A percentile compares a stretch with the other conserved stretches of the same genome.
Evolutionary conservation across 805 yeast species (phyloP).

Genomic region (Kuraishia molischiana): DNA sequence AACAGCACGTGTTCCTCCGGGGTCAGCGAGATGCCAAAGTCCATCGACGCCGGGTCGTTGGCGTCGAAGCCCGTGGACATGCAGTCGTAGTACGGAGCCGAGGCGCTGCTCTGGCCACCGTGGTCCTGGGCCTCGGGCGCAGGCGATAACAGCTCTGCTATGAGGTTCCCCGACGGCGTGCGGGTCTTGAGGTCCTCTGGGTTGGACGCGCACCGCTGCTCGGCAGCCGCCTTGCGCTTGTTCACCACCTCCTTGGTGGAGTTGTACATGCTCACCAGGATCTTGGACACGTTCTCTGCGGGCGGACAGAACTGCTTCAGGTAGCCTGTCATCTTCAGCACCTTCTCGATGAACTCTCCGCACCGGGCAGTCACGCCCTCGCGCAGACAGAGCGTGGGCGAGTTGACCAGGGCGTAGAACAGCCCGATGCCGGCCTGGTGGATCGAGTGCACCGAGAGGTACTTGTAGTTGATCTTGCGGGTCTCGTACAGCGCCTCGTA

Average conservation of each 20-base stretch:
- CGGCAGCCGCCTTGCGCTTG: slow-evolving; percentile 3
- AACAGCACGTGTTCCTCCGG: not conserved
- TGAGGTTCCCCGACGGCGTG: slow-evolving; percentile 1
- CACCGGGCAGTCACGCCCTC: slow-evolving; percentile 4
- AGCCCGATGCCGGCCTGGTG: slow-evolving; percentile 11
- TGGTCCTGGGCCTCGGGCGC: not conserved
- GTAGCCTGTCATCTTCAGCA: slow-evolving; percentile 2
- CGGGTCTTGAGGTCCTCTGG: not conserved
- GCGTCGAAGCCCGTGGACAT: not conserved
- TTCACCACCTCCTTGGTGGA: slow-evolving; percentile 6
- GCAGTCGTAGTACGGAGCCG: not conserved
- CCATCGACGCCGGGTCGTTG: not conserved
- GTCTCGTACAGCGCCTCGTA: slow-evolving; percentile 6
- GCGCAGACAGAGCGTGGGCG: slow-evolving; percentile 6
- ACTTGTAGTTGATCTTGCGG: slow-evolving; percentile 11
- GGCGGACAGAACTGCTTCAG: slow-evolving; percentile 9
- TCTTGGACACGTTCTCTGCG: slow-evolving; percentile 7
- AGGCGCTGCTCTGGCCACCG: not conserved
- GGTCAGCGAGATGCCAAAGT: not conserved
- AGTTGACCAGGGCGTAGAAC: slow-evolving; percentile 11
- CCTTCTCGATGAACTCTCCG: slow-evolving; percentile 2
- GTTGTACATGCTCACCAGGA: slow-evolving; percentile 8
- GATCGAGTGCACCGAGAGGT: slow-evolving; percentile 11
- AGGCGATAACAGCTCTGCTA: slow-evolving; percentile 1
- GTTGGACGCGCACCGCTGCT: not conserved